Evolutionary conservation across 495 filamentous ascomycete species (phyloP).

Genomic region (Neurospora sp.): DNA sequence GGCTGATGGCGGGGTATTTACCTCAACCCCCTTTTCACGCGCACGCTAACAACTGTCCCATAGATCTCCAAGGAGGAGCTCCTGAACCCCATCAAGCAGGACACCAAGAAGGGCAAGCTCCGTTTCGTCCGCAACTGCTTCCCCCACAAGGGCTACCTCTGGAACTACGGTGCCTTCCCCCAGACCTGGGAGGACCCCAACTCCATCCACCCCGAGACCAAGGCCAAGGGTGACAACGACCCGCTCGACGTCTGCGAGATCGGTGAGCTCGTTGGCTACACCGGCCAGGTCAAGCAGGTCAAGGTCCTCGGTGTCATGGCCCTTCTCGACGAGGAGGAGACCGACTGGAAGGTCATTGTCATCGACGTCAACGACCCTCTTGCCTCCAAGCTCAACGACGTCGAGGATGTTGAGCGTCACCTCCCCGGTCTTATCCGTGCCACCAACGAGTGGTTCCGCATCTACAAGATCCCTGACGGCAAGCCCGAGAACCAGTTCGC

Average conservation of each 20-base stretch:
- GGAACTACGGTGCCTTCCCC: conserved; percentile 99
- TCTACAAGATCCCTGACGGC: conserved; percentile 99
- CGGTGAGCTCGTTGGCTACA: conserved; percentile 90
- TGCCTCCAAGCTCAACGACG: conserved; percentile 91
- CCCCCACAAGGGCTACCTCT: conserved; percentile 99
- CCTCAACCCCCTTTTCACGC: background rate
- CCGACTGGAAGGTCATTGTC: conserved; percentile 99
- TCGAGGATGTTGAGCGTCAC: conserved; percentile 98
- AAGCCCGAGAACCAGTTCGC: conserved; percentile 99
- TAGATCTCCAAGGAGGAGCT: conserved; percentile 96
- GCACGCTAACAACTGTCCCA: conserved; percentile 13
- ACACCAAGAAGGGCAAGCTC: conserved; percentile 84
- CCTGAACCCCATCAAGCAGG: conserved; percentile 95
- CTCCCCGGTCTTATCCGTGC: conserved; percentile 91
- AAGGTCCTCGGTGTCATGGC: conserved; percentile 99
- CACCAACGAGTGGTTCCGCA: conserved; percentile 99
- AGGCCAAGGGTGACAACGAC: conserved; percentile 99
- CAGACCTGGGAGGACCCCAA: conserved; percentile 99
- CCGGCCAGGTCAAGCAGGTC: conserved; percentile 97
- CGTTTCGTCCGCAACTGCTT: conserved; percentile 99
- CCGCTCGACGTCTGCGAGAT: conserved; percentile 99
- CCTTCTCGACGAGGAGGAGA: conserved; percentile 97
- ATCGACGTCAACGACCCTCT: conserved; percentile 97
- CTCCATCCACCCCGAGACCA: conserved; percentile 91
- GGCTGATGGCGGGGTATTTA: background rate